Percentiles rank a stretch among this genome's conserved stretches.
phyloP scores from a whole-genome alignment of 352 stramenopile genomes.

The Poterioochromonas sp. region DNA sequence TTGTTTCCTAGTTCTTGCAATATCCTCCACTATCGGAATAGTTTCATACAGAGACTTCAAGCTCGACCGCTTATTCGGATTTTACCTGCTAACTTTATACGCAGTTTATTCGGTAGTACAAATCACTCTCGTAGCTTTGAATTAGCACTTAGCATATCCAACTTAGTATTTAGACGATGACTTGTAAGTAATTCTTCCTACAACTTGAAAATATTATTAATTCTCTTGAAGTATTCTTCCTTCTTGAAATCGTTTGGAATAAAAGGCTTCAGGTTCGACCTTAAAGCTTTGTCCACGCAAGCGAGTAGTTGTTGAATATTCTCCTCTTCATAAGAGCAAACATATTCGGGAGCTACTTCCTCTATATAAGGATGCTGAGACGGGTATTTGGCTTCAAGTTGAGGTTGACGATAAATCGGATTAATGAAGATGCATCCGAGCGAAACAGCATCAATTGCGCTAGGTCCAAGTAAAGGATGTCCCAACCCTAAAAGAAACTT shows the following conservation, averaged over 20 bases:
- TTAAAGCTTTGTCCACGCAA: background rate
- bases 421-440: constrained; percentile 21
- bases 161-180: background rate
- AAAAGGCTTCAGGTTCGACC: background rate
- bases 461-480: constrained; percentile 11
- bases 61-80: background rate
- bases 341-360: background rate
- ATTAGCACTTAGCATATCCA: background rate
- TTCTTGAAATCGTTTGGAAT: background rate
- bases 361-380: background rate
- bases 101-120: background rate
- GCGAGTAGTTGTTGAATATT: background rate
- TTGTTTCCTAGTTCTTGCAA: background rate
- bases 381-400: background rate
- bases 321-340: background rate
- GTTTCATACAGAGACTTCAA: background rate
- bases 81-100: constrained; percentile 12
- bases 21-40: constrained; percentile 5
- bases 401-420: background rate
- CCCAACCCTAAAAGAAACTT: constrained; percentile 21
- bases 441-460: constrained; percentile 16
- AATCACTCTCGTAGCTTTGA: background rate
- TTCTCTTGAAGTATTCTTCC: background rate
- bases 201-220: background rate
- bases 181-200: background rate